These are phyloP conservation scores for Ogataea trehalophila DNA, from an alignment of 805 yeast genomes.

Conservation along the genomic window DNA sequence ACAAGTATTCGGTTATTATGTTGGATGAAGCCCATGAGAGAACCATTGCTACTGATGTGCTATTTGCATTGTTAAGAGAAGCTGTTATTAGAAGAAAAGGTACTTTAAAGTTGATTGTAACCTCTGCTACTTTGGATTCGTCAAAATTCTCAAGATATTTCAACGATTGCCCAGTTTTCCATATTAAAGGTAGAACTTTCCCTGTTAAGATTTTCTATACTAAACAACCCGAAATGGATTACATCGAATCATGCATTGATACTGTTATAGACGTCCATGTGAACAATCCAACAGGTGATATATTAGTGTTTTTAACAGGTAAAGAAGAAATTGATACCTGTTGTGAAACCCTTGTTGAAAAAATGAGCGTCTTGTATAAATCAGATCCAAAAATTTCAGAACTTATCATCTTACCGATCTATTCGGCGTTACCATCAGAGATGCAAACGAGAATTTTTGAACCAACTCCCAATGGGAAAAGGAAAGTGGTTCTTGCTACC, in stretches of 20 bases:
- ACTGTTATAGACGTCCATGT: conserved; percentile 83
- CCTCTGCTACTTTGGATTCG: conserved; percentile 93
- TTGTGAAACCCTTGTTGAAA: conserved; percentile 65
- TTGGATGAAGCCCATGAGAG: conserved; percentile 98
- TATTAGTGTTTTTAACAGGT: conserved; percentile 80
- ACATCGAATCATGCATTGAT: conserved; percentile 76
- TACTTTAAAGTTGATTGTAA: conserved; percentile 70
- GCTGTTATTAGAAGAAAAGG: conserved; percentile 64
- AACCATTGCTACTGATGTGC: conserved; percentile 87
- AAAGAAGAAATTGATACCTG: conserved; percentile 93
- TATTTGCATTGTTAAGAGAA: conserved; percentile 77
- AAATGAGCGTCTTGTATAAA: conserved; percentile 60
- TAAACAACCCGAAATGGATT: conserved; percentile 80
- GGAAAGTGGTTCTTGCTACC: conserved; percentile 92
- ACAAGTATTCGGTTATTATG: conserved; percentile 78
- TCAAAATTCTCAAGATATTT: conserved; percentile 79
- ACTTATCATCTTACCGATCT: conserved; percentile 77
- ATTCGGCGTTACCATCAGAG: conserved; percentile 87
- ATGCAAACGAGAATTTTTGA: conserved; percentile 86
- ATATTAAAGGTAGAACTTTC: conserved; percentile 84
- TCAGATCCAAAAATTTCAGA: conserved; percentile 44
- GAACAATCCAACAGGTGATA: conserved; percentile 74
- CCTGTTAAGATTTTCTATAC: conserved; percentile 86
- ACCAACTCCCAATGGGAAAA: conserved; percentile 73
- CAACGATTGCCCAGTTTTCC: conserved; percentile 72